Evolutionary conservation across 2,329 filamentous ascomycete genomes (phyloP).

Genomic region (Colletotrichum graminicola): DNA sequence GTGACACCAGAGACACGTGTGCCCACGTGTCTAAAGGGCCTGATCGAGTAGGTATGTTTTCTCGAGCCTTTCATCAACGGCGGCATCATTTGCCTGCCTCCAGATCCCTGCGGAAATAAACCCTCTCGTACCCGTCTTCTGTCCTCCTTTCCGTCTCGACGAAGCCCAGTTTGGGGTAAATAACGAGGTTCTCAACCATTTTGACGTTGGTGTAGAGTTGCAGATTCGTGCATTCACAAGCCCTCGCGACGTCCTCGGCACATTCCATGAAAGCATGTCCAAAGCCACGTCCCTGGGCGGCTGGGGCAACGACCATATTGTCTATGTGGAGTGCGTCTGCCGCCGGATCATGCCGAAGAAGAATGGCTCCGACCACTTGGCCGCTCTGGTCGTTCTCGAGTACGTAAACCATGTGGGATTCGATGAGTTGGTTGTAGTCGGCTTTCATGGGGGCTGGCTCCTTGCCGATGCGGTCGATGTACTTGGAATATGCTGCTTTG

Average conservation of each 20-base stretch:
- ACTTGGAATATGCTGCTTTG: constrained; percentile 50
- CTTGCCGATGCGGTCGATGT: constrained; percentile 51
- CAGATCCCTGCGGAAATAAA: constrained; percentile 51
- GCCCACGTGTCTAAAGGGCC: no score
- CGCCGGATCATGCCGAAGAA: background rate
- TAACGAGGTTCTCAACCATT: constrained; percentile 49
- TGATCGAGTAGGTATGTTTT: background rate
- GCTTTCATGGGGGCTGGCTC: constrained; percentile 53
- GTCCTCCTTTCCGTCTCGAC: constrained; percentile 47
- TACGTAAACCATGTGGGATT: constrained; percentile 45
- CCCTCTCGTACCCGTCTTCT: constrained; percentile 51
- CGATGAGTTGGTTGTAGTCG: constrained; percentile 50
- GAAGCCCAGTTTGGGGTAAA: constrained; percentile 47
- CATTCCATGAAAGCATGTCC: background rate
- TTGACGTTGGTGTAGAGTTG: constrained; percentile 18
- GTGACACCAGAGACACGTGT: no score
- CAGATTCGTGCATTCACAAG: background rate
- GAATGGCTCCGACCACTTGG: background rate
- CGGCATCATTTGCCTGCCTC: background rate
- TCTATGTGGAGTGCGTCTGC: background rate
- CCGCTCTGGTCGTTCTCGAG: constrained; percentile 27
- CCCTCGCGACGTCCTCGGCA: constrained; percentile 1
- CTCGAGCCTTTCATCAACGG: background rate
- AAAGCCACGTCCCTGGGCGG: constrained; percentile 2
- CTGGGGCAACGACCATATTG: constrained; percentile 6